These are phyloP conservation scores for Arachnomyces sp. DNA, from an alignment of 2,329 filamentous ascomycete genomes.

Conservation along the genomic window DNA sequence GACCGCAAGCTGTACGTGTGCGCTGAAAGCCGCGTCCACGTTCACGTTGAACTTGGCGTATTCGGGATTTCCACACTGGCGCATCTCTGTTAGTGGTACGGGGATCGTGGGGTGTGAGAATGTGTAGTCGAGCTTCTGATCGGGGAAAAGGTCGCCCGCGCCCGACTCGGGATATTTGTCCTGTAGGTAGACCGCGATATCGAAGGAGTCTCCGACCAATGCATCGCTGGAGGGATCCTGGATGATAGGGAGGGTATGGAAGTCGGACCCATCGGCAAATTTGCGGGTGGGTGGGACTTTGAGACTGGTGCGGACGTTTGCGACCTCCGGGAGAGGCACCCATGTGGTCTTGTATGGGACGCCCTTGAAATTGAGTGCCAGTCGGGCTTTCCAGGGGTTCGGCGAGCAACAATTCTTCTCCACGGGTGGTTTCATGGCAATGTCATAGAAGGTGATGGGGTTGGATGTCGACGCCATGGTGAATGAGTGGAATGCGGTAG, in stretches of 20 bases:
- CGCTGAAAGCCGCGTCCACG: constrained; percentile 48
- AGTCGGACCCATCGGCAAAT: constrained; percentile 49
- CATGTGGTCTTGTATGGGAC: constrained; percentile 44
- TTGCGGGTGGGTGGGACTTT: constrained; percentile 44
- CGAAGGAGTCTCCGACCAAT: constrained; percentile 54
- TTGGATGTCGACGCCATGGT: neutral
- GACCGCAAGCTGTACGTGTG: constrained; percentile 34
- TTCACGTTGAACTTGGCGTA: constrained; percentile 47
- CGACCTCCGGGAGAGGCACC: constrained; percentile 47
- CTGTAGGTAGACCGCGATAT: constrained; percentile 55
- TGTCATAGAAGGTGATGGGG: constrained; percentile 41
- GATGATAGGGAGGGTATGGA: constrained; percentile 53
- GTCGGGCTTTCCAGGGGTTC: constrained; percentile 46
- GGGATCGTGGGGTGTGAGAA: constrained; percentile 22
- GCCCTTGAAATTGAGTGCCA: constrained; percentile 43
- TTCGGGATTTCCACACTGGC: constrained; percentile 21
- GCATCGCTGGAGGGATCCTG: constrained; percentile 35
- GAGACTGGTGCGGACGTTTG: constrained; percentile 40
- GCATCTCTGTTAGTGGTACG: constrained; percentile 32
- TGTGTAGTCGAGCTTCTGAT: constrained; percentile 34
- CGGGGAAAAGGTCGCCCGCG: constrained; percentile 42
- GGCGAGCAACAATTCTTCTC: constrained; percentile 30
- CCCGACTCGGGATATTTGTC: constrained; percentile 41
- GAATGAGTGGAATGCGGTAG: no score
- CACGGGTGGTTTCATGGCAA: constrained; percentile 30